A percentile compares a stretch with the other conserved stretches of the same genome.
phyloP scores from a whole-genome alignment of 164 flowering plant species.

The Santalum album region DNA sequence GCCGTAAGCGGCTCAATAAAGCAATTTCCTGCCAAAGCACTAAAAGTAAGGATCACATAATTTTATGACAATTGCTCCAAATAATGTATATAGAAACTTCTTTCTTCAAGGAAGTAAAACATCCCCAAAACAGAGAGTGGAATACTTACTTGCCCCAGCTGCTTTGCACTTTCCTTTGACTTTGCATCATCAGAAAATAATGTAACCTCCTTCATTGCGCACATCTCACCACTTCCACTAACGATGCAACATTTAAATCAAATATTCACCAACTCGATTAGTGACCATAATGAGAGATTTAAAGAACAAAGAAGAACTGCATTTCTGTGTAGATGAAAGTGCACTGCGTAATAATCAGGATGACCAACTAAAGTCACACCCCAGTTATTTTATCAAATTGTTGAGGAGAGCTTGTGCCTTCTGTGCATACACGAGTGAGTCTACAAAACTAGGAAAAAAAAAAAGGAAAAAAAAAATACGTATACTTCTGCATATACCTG shows the following conservation, averaged over 20 bases:
- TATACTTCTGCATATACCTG: slow-evolving; percentile 31
- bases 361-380: no score
- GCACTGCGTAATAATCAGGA: no score
- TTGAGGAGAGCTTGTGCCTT: background rate
- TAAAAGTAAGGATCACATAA: slow-evolving; percentile 3
- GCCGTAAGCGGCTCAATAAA: slow-evolving; percentile 71
- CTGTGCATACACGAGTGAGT: background rate
- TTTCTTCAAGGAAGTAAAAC: background rate
- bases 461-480: background rate
- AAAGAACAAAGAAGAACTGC: background rate
- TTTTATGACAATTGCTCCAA: background rate
- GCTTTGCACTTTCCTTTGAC: slow-evolving; percentile 94
- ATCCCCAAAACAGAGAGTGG: background rate
- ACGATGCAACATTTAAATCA: slow-evolving; percentile 2
- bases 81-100: background rate
- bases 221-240: slow-evolving; percentile 96
- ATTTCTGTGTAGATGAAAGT: background rate
- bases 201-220: slow-evolving; percentile 97
- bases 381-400: background rate
- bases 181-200: slow-evolving; percentile 89
- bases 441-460: background rate
- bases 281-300: background rate
- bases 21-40: slow-evolving; percentile 60
- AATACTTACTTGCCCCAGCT: slow-evolving; percentile 65
- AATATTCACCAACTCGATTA: slow-evolving; percentile 1